These are phyloP conservation scores for Lupinus albus DNA, from an alignment of 306 rosid species.

Conservation along the genomic window DNA sequence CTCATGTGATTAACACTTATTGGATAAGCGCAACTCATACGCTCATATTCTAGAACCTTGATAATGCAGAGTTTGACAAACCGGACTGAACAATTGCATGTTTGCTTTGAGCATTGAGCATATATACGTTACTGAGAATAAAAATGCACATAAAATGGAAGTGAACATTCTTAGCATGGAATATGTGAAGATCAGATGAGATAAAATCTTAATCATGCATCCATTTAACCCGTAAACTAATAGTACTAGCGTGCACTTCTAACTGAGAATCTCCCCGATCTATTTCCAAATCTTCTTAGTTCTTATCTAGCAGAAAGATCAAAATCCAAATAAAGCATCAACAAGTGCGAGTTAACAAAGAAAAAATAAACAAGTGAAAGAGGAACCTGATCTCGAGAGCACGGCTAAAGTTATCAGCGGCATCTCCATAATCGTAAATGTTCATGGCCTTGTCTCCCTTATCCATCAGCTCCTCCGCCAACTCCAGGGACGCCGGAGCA, in stretches of 20 bases:
- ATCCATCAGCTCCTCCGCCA: constrained; percentile 66
- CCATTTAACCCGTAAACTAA: background rate
- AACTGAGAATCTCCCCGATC: background rate
- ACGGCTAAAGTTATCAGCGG: constrained; percentile 87
- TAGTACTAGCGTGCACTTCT: background rate
- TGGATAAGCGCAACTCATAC: no score
- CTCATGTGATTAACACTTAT: no score
- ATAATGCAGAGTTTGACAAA: background rate
- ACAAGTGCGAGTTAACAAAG: background rate
- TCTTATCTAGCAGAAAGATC: background rate
- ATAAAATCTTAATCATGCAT: background rate
- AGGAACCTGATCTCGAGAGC: constrained; percentile 91
- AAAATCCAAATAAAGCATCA: constrained; percentile 7
- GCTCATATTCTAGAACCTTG: constrained; percentile 5
- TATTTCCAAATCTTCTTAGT: background rate
- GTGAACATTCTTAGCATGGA: constrained; percentile 15
- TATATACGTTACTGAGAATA: background rate
- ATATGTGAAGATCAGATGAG: background rate
- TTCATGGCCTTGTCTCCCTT: constrained; percentile 73
- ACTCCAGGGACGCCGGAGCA: constrained; percentile 51
- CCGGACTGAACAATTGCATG: background rate
- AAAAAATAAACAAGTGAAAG: background rate
- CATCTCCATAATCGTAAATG: constrained; percentile 67
- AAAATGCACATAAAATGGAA: background rate
- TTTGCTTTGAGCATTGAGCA: constrained; percentile 3